phyloP scores from a whole-genome alignment of 441 rosid genomes.

The Melastoma candidum region DNA sequence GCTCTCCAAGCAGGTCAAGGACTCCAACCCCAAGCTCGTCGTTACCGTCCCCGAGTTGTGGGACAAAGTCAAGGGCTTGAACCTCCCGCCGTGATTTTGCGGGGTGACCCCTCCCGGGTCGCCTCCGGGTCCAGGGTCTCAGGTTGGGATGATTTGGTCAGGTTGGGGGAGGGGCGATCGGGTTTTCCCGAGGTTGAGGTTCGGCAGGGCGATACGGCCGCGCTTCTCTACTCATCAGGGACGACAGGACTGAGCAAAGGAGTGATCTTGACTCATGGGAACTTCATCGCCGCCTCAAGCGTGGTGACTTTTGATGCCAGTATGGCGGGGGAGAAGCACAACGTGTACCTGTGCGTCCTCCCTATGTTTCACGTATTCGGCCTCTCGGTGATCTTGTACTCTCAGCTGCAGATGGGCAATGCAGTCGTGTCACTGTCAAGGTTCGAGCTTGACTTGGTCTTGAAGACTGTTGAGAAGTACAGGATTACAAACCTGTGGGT shows the following conservation, averaged over 20 bases:
- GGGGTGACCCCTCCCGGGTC: slow-evolving; percentile 15
- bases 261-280: slow-evolving; percentile 67
- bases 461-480: slow-evolving; percentile 48
- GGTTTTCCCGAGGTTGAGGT: slow-evolving; percentile 36
- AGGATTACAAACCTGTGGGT: slow-evolving; percentile 60
- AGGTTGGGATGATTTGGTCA: slow-evolving; percentile 38
- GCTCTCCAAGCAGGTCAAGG: slow-evolving; percentile 52
- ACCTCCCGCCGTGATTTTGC: slow-evolving; percentile 47
- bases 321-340: slow-evolving; percentile 36
- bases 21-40: slow-evolving; percentile 58
- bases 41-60: slow-evolving; percentile 50
- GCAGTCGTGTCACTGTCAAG: slow-evolving; percentile 51
- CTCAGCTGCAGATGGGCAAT: slow-evolving; percentile 58
- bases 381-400: slow-evolving; percentile 30
- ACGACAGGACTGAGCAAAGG: slow-evolving; percentile 89
- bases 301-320: slow-evolving; percentile 59
- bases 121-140: slow-evolving; percentile 17
- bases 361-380: slow-evolving; percentile 93
- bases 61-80: slow-evolving; percentile 40
- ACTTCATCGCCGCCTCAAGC: slow-evolving; percentile 55
- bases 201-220: slow-evolving; percentile 55
- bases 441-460: slow-evolving; percentile 45
- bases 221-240: slow-evolving; percentile 75
- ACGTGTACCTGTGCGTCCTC: slow-evolving; percentile 47
- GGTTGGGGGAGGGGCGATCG: slow-evolving; percentile 29